These are phyloP conservation scores for Gynandropsis gynandra DNA, from an alignment of 345 rosid genomes.

Conservation along the genomic window DNA sequence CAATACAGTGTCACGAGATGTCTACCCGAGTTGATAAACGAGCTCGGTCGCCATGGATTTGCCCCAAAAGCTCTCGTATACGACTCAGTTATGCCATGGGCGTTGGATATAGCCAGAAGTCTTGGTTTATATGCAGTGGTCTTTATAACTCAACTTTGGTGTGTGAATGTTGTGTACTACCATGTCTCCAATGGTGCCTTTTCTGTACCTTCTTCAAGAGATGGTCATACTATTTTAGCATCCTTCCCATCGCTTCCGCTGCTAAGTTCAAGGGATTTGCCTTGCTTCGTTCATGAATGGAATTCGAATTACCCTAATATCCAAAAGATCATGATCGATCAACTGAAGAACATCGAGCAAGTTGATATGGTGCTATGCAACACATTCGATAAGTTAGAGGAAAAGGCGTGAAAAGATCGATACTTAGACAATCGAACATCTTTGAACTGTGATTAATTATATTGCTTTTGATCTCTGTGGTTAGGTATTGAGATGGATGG, in stretches of 20 bases:
- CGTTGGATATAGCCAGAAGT: slow-evolving; percentile 33
- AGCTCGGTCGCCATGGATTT: slow-evolving; percentile 10
- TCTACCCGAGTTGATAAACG: slow-evolving; percentile 30
- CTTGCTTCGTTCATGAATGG: slow-evolving; percentile 28
- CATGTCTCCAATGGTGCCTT: slow-evolving; percentile 24
- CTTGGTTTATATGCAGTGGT: slow-evolving; percentile 30
- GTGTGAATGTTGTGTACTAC: slow-evolving; percentile 34
- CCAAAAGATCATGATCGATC: slow-evolving; percentile 12
- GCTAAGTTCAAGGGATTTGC: slow-evolving; percentile 32
- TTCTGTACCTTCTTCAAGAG: slow-evolving; percentile 19
- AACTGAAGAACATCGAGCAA: slow-evolving; percentile 28
- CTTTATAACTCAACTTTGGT: slow-evolving; percentile 42
- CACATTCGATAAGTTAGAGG: slow-evolving; percentile 36
- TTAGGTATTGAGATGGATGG: no score
- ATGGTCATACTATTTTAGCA: slow-evolving; percentile 22
- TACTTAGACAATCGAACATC: no score
- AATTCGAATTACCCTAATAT: slow-evolving; percentile 17
- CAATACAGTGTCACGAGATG: slow-evolving; percentile 17
- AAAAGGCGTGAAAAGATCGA: no score
- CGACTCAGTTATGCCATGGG: slow-evolving; percentile 47
- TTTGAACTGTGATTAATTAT: no score
- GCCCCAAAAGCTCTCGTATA: slow-evolving; percentile 31
- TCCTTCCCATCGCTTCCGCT: slow-evolving; percentile 33
- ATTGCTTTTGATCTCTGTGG: no score
- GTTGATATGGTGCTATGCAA: slow-evolving; percentile 34